Evolutionary conservation across 768 basidiomycete species (phyloP).

Genomic region (Panaeolus papilionaceus): DNA sequence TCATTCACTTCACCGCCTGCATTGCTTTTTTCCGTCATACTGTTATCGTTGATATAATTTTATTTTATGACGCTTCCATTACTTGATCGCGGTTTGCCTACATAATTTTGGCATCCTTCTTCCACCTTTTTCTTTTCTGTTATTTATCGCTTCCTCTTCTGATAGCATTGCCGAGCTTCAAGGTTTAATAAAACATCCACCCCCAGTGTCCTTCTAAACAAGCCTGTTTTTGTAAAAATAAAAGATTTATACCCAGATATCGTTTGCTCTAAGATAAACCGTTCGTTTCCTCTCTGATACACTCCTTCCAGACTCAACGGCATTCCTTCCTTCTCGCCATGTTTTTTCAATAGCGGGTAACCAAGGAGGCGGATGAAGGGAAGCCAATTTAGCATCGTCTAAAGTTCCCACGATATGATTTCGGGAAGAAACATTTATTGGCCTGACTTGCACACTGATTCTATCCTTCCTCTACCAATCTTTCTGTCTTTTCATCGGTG

Average conservation of each 20-base stretch:
- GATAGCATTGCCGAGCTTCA: constrained; percentile 4
- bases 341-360: constrained; percentile 7
- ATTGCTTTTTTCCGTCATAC: not conserved
- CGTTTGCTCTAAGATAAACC: not conserved
- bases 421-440: constrained; percentile 10
- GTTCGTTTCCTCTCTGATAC: no score
- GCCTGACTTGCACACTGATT: not conserved
- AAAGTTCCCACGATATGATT: constrained; percentile 9
- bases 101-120: not conserved
- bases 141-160: not conserved
- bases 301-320: not conserved
- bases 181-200: not conserved
- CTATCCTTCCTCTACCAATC: not conserved
- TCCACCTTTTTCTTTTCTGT: not conserved
- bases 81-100: not conserved
- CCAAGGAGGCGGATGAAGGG: constrained; percentile 7
- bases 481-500: constrained; percentile 10
- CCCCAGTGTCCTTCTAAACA: not conserved
- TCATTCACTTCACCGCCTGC: not conserved
- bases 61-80: constrained; percentile 7
- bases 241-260: constrained; percentile 1
- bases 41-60: constrained; percentile 12
- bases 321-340: not conserved
- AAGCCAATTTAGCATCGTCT: not conserved
- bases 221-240: constrained; percentile 7